Base-by-base conservation (phyloP, 768 basidiomycete genomes). In the Calocera viscosa region DNA sequence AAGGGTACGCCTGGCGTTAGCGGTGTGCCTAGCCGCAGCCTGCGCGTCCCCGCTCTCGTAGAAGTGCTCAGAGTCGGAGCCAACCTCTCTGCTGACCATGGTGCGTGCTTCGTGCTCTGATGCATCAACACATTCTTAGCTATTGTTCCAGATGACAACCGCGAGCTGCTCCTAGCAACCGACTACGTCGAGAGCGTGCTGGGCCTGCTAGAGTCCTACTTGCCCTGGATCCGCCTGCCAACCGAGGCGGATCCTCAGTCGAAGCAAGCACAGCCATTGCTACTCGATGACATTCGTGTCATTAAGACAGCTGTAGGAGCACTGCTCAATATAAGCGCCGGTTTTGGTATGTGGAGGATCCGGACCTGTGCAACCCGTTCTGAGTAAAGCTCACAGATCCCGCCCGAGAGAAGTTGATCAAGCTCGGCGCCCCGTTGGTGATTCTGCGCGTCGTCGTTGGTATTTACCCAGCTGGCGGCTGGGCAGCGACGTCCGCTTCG, bases 51-150 rank as follows among this genome's bases (percentile, higher is more conserved):
- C 5, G 53, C 53, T 14, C 22, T 60, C 11, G 53, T 82, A 68
- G 88, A 92, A 73, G 76, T 91, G 33, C 81, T 93, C 65, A 82
- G 91, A 67, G 84, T 91, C 16, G 85, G 84, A 28, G 91, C 91
- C 14, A 93, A 93, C 75, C 76, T 93, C 19, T 91, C 89, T 75
- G 86, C 90, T 77, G 89, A 93, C 73, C 89, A 92, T 71, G 85
- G 89, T 86, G 70, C 68, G 83, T 35, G 16, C 32, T 24, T 34
- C n/a, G 28, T 10, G 74, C 26, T 22, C 17, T 32, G 40, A 49
- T 63, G 41, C 11, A 28, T n/a, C 30, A 49, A 33, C 40, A 66
- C 22, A 64, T 22, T 63, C 7, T 53, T 24, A 63, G 19, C 65
- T 34, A 35, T n/a, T 63, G 69, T 16, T 41, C 22, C 67, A 93